Evolutionary conservation across 78 protist genomes (phyloP), one percentile per base, ranked within the genome.

Genomic region (Dictyostelium capitatum): DNA sequence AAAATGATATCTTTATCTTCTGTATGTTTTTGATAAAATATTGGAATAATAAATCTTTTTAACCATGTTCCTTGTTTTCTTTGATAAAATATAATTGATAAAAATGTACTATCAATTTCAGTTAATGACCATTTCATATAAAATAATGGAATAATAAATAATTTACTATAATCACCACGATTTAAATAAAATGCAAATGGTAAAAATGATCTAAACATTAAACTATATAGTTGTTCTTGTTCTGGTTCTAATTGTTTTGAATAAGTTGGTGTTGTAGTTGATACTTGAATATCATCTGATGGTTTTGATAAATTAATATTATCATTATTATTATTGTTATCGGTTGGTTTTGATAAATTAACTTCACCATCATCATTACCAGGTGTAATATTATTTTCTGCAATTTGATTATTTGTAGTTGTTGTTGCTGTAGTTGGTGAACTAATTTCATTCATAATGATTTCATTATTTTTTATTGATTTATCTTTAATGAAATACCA

Each of bases 171-270:
- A 3, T 6, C 41, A 12, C 30, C 43, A 17, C 79, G 77, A 19
- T 41, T 47, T 4, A 30, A 41, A 51, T 57, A 87, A 59, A 43
- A 87, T 17, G 80, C 30, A n/a, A 87, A n/a, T 87, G 93, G 93
- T 25, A 87, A 50, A 12, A 87, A 62, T 25, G 67, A 56, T 9
- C 54, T 17, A 37, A 74, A 25, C 15, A 56, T 47, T 1, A 32
- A 64, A 19, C 37, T 54, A n/a, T 50, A 43, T 46, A 57, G 41
- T 6, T 14, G 3, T 19, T n/a, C 6, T 6, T 20, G 25, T 15
- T 20, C 25, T 6, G 43, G 3, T 2, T n/a, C 20, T 43, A 51
- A 59, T 77, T 87, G 47, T 43, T 32, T 32, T 41, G 48, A 11
- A 8, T 41, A 0, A 1, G 50, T 37, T 1, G 64, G 43, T 12